Conservation (phyloP, 2,329 filamentous ascomycete species). For the Lachnellula hyalina region DNA sequence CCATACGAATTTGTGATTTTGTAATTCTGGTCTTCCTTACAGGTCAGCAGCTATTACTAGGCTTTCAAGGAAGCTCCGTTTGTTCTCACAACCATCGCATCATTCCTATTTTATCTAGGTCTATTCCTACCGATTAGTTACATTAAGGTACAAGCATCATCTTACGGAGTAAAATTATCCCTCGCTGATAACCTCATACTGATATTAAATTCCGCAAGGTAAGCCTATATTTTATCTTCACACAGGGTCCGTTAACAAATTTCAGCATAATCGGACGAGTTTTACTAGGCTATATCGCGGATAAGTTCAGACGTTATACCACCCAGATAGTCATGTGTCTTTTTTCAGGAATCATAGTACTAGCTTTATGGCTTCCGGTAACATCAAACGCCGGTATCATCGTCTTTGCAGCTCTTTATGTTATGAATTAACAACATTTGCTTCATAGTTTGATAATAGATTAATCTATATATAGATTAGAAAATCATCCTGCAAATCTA, state of each 20-base stretch:
- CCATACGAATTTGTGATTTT: slow-evolving; percentile 48
- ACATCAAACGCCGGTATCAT: slow-evolving; percentile 19
- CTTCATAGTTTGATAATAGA: too few relatives aligned
- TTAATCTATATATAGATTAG: too few relatives aligned
- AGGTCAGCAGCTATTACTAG: slow-evolving; percentile 24
- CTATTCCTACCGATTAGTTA: slow-evolving; percentile 46
- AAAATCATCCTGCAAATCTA: too few relatives aligned
- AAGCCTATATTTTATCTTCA: not conserved
- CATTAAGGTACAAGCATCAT: slow-evolving; percentile 34
- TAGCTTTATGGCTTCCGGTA: slow-evolving; percentile 26
- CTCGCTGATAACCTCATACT: slow-evolving; percentile 46
- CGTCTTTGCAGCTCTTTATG: slow-evolving; percentile 26
- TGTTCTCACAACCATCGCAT: slow-evolving; percentile 39
- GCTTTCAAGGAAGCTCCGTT: slow-evolving; percentile 33
- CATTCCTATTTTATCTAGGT: slow-evolving; percentile 40
- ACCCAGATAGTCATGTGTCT: slow-evolving; percentile 18
- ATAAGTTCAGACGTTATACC: slow-evolving; percentile 28
- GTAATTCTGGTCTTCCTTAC: slow-evolving; percentile 34
- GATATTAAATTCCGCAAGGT: slow-evolving; percentile 43
- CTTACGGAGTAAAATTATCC: slow-evolving; percentile 38
- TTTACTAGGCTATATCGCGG: slow-evolving; percentile 33
- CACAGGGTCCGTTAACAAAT: not conserved
- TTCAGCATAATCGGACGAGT: slow-evolving; percentile 45
- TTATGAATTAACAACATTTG: too few relatives aligned
- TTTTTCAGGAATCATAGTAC: slow-evolving; percentile 17